A percentile compares a stretch with the other conserved stretches of the same genome.
phyloP scores from a whole-genome alignment of 805 yeast species.

The Suhomyces tanzawaensis region DNA sequence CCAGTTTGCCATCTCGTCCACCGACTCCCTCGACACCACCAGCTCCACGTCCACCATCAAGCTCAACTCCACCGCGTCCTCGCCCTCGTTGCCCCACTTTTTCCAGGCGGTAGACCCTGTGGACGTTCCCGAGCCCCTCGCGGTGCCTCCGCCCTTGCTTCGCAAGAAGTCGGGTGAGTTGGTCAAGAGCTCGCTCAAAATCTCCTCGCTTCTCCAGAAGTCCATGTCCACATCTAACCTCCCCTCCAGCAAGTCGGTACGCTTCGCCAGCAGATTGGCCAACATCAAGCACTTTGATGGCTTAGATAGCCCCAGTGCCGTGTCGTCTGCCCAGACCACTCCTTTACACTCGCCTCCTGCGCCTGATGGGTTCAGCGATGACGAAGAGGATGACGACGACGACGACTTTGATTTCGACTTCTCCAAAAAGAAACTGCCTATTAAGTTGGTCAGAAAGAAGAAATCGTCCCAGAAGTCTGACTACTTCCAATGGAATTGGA shows the following conservation, averaged over 20 bases:
- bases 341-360: constrained; percentile 39
- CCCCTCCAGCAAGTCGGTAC: constrained; percentile 46
- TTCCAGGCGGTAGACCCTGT: constrained; percentile 2
- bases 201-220: constrained; percentile 18
- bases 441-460: neutral
- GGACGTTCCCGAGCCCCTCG: neutral
- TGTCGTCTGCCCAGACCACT: constrained; percentile 52
- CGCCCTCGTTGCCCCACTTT: constrained; percentile 6
- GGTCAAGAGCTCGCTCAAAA: constrained; percentile 24
- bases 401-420: constrained; percentile 5
- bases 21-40: constrained; percentile 14
- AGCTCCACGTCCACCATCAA: constrained; percentile 12
- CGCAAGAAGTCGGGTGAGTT: constrained; percentile 21
- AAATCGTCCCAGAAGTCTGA: constrained; percentile 10
- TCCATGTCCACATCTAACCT: constrained; percentile 29
- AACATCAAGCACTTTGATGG: constrained; percentile 66
- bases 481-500: constrained; percentile 27
- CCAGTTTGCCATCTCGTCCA: neutral
- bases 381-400: constrained; percentile 6
- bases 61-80: constrained; percentile 4
- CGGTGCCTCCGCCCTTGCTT: constrained; percentile 8
- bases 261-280: constrained; percentile 61
- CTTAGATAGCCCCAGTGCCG: constrained; percentile 57
- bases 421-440: neutral
- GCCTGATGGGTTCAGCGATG: constrained; percentile 4